These are phyloP conservation scores for Ustilaginoidea virens DNA, from an alignment of 2,329 filamentous ascomycete species.

Conservation along the genomic window DNA sequence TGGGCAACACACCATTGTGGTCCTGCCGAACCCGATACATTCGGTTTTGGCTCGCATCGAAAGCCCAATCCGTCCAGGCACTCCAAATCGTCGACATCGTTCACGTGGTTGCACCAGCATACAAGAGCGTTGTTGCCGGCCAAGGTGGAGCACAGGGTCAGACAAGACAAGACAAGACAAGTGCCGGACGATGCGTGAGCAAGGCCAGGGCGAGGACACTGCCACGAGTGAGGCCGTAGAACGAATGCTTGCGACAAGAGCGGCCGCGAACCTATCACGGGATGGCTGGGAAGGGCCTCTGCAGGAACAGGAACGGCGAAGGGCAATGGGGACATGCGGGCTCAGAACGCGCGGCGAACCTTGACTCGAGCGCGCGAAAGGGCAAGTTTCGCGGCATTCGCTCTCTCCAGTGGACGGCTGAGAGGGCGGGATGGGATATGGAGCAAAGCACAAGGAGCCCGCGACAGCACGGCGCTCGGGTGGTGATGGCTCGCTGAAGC, in stretches of 20 bases:
- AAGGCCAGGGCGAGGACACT: not conserved
- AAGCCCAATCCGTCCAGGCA: conserved; percentile 13
- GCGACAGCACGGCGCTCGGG: conserved; percentile 1
- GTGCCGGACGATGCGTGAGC: not conserved
- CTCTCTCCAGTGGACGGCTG: too few relatives aligned
- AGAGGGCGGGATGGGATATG: too few relatives aligned
- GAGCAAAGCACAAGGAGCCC: not conserved
- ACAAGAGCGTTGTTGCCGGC: conserved; percentile 1
- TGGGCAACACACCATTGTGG: conserved; percentile 1
- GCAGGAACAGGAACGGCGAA: conserved; percentile 4
- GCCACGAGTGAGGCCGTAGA: not conserved
- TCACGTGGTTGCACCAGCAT: not conserved
- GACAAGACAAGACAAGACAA: too few relatives aligned
- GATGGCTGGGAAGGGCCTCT: conserved; percentile 6
- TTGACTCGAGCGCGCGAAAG: too few relatives aligned
- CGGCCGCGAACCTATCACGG: too few relatives aligned
- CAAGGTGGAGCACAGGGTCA: conserved; percentile 1
- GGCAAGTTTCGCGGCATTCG: too few relatives aligned
- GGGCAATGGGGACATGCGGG: conserved; percentile 2
- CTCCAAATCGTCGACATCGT: conserved; percentile 8
- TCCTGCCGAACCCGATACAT: conserved; percentile 12
- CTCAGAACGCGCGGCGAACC: too few relatives aligned
- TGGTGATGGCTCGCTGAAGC: conserved; percentile 1
- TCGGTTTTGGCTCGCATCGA: conserved; percentile 7
- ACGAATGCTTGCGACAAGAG: too few relatives aligned